Evolutionary conservation across 805 yeast species (phyloP), one percentile per base, ranked within the genome.

Genomic region (Candida hungchunana): DNA sequence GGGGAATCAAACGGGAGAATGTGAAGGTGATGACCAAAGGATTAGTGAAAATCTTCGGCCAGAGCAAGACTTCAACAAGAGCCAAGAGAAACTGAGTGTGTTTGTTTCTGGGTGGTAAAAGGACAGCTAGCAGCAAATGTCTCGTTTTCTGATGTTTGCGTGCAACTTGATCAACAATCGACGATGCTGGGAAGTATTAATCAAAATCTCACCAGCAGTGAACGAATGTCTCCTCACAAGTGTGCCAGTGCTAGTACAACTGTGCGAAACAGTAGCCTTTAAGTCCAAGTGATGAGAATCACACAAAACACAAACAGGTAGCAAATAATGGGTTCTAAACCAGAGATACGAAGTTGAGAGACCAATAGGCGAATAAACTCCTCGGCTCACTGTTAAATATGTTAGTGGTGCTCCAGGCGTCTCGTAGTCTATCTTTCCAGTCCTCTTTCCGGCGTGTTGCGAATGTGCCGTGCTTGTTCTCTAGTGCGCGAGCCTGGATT

Each of bases 31-130:
- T 18, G 29, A 37, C 46, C 42, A 45, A 50, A 48, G 51, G 35
- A 46, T 51, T 53, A 51, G 40, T 39, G 44, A 53, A 53, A 50
- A 53, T 46, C 55, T 53, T 51, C 50, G 29, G 43, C 25, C 14
- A 33, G 18, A 11, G n/a, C n/a, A n/a, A n/a, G n/a, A n/a, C n/a
- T n/a, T n/a, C n/a, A n/a, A n/a, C n/a, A n/a, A n/a, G n/a, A n/a
- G n/a, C n/a, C n/a, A n/a, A n/a, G n/a, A n/a, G n/a, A n/a, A n/a
- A n/a, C n/a, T n/a, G n/a, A n/a, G n/a, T n/a, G n/a, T n/a, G n/a
- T n/a, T n/a, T n/a, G n/a, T n/a, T n/a, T n/a, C n/a, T n/a, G n/a
- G n/a, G n/a, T n/a, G n/a, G n/a, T n/a, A n/a, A n/a, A n/a, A n/a
- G n/a, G n/a, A n/a, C n/a, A 27, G 21, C 30, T 11, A 27, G 30